A percentile compares a stretch with the other conserved stretches of the same genome.
These are phyloP conservation scores for Lentithecium fluviatile DNA, from an alignment of 495 filamentous ascomycete species.

Conservation along the genomic window DNA sequence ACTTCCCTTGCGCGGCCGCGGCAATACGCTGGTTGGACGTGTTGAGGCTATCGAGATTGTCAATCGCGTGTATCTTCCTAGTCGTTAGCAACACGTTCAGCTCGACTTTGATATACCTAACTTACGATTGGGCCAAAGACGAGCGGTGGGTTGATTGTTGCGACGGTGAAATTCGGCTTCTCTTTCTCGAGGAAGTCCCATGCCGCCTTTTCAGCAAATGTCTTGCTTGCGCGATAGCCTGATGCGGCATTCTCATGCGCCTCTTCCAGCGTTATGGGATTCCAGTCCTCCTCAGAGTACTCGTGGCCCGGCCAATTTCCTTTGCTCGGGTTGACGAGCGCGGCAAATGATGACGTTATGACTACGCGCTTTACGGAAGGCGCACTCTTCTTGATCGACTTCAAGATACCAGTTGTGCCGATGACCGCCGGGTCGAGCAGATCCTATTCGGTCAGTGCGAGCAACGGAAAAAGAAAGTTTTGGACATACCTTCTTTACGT, in stretches of 20 bases:
- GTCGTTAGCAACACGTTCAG: background rate
- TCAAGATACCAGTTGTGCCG: conserved; percentile 78
- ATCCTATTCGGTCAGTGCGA: conserved; percentile 46
- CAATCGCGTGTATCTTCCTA: conserved; percentile 52
- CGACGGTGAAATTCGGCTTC: conserved; percentile 73
- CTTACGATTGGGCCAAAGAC: conserved; percentile 67
- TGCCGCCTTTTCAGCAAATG: conserved; percentile 65
- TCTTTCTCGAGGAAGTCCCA: conserved; percentile 80
- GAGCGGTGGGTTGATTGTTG: conserved; percentile 71
- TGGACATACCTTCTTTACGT: conserved; percentile 58
- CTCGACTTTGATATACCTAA: background rate
- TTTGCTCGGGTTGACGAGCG: conserved; percentile 59
- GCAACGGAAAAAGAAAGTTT: background rate
- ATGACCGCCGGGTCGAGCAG: conserved; percentile 81
- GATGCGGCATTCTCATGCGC: conserved; percentile 54
- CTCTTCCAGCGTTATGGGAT: conserved; percentile 73
- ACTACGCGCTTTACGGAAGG: conserved; percentile 75
- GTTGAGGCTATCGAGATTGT: conserved; percentile 65
- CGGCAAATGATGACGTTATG: conserved; percentile 82
- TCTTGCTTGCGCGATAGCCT: conserved; percentile 42
- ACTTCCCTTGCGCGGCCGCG: conserved; percentile 60
- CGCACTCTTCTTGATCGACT: conserved; percentile 69
- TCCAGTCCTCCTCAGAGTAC: conserved; percentile 79
- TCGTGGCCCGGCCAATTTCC: conserved; percentile 52
- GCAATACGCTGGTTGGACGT: conserved; percentile 63